A percentile compares a stretch with the other conserved stretches of the same genome.
phyloP scores from a whole-genome alignment of 2,329 filamentous ascomycete genomes.

The Beauveria medogensis region DNA sequence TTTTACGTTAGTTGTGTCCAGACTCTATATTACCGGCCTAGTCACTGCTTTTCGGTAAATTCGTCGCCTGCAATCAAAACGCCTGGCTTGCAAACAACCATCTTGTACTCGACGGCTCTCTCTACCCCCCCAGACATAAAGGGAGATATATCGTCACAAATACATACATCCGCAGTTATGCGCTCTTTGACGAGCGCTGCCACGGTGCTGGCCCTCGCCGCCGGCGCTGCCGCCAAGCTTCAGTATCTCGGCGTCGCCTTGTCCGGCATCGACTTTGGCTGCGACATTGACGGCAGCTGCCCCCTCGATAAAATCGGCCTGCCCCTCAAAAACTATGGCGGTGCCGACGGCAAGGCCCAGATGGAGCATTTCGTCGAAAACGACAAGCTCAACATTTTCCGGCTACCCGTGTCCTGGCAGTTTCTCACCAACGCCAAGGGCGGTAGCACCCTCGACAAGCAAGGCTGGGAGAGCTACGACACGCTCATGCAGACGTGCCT shows the following conservation, averaged over 20 bases:
- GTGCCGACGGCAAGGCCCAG: constrained; percentile 28
- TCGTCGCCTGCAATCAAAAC: too few relatives aligned
- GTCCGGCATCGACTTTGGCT: constrained; percentile 41
- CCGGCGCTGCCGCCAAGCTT: constrained; percentile 7
- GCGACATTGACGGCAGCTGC: constrained; percentile 36
- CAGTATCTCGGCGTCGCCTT: constrained; percentile 31
- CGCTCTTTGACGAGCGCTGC: constrained; percentile 4
- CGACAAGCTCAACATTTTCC: constrained; percentile 46
- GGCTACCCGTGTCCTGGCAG: constrained; percentile 42
- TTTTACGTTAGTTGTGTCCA: too few relatives aligned
- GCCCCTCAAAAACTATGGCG: constrained; percentile 24
- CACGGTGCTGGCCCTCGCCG: constrained; percentile 11
- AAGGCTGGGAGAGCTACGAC: constrained; percentile 45
- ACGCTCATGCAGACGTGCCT: constrained; percentile 49
- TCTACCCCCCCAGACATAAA: background rate
- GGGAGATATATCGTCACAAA: background rate
- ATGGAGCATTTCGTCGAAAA: constrained; percentile 50
- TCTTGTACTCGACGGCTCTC: too few relatives aligned
- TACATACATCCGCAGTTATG: constrained; percentile 5
- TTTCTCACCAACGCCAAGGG: constrained; percentile 46
- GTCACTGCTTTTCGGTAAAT: too few relatives aligned
- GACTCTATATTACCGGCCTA: too few relatives aligned
- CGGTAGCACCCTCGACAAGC: constrained; percentile 39
- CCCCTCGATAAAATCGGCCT: constrained; percentile 27
- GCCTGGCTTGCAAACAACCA: too few relatives aligned